Conservation (phyloP, 2,329 filamentous ascomycete species). For the Arthrobotrys entomopaga region DNA sequence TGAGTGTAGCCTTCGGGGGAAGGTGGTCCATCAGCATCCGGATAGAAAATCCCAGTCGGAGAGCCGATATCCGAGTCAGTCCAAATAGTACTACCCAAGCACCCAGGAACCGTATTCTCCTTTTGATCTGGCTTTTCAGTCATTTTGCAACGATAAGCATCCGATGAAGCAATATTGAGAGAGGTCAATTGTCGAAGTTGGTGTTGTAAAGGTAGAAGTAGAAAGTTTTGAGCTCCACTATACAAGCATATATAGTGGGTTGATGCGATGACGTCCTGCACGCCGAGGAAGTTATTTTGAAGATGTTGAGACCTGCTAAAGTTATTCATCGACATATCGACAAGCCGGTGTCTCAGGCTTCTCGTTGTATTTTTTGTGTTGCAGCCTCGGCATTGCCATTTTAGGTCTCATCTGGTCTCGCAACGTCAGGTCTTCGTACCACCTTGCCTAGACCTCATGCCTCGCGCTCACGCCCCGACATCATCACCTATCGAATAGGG, state of each 20-base stretch:
- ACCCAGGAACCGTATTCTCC: slow-evolving; percentile 19
- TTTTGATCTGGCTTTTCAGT: slow-evolving; percentile 3
- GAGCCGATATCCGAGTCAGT: neutral
- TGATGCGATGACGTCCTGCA: neutral
- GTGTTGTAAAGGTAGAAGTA: neutral
- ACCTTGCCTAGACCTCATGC: too few species aligned
- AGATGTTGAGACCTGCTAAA: neutral
- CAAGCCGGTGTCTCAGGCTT: neutral
- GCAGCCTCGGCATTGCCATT: neutral
- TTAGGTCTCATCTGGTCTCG: too few species aligned
- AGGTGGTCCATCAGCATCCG: neutral
- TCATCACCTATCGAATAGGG: too few species aligned
- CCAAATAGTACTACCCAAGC: neutral
- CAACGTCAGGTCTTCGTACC: too few species aligned
- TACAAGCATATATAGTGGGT: neutral
- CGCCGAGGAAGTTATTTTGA: too few species aligned
- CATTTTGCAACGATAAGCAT: neutral
- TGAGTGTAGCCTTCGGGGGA: slow-evolving; percentile 38
- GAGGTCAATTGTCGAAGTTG: neutral
- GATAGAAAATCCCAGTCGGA: neutral
- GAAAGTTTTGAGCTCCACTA: neutral
- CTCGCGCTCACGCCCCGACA: neutral
- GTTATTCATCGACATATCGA: slow-evolving; percentile 16
- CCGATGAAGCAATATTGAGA: too few species aligned
- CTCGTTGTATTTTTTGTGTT: slow-evolving; percentile 23